phyloP scores from a whole-genome alignment of 345 rosid genomes.

The Lepidium africanum region DNA sequence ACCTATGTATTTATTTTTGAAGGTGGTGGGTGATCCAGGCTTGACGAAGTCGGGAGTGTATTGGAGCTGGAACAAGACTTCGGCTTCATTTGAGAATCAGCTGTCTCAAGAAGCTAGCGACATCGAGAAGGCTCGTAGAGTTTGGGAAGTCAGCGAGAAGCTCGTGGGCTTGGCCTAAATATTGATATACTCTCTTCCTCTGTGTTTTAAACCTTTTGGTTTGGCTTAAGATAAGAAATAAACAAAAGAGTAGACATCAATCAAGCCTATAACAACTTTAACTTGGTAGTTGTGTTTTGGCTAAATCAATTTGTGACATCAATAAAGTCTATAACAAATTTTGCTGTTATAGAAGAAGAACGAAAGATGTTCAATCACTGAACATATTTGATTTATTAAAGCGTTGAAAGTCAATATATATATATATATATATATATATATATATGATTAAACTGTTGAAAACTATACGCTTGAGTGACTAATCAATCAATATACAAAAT shows the following conservation, averaged over 20 bases:
- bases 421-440: too few species aligned
- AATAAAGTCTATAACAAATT: too few species aligned
- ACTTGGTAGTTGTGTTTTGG: not conserved
- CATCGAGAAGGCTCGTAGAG: constrained; percentile 62
- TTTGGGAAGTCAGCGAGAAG: constrained; percentile 89
- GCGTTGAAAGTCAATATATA: too few species aligned
- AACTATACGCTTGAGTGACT: too few species aligned
- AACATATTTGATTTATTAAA: too few species aligned
- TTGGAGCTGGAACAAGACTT: constrained; percentile 95
- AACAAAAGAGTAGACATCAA: not conserved
- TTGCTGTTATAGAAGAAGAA: too few species aligned
- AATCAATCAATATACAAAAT: too few species aligned
- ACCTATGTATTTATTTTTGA: not conserved
- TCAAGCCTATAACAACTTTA: not conserved
- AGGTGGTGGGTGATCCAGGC: constrained; percentile 85
- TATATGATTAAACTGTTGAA: too few species aligned
- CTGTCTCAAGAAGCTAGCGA: constrained; percentile 85
- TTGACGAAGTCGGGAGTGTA: constrained; percentile 90
- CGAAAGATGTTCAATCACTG: too few species aligned
- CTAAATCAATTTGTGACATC: not conserved
- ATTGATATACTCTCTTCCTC: not conserved
- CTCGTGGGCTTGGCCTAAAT: constrained; percentile 75
- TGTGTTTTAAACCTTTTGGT: not conserved
- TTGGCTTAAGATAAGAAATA: not conserved
- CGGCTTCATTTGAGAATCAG: constrained; percentile 88